Conservation (phyloP, 805 yeast species). For the Pichia manshurica region DNA sequence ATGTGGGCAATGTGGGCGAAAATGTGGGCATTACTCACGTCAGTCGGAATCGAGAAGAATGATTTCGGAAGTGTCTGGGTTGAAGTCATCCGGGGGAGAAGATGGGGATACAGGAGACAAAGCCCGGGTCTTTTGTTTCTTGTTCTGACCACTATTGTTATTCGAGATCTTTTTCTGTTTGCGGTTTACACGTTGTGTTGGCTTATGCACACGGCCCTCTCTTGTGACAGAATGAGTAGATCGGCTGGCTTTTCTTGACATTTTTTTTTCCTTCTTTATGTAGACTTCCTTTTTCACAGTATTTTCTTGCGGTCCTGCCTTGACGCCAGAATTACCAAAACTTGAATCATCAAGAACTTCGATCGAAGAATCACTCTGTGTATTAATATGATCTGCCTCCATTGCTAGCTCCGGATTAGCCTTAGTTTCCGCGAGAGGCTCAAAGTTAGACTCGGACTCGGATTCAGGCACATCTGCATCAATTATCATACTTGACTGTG, state of each 20-base stretch:
- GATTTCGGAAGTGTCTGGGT: constrained; percentile 7
- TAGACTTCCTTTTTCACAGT: neutral
- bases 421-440: neutral
- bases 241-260: neutral
- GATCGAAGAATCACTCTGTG: neutral
- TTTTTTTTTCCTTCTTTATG: neutral
- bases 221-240: neutral
- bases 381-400: neutral
- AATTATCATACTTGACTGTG: neutral
- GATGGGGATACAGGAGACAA: too few species aligned
- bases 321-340: too few species aligned
- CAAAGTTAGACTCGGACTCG: neutral
- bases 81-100: too few species aligned
- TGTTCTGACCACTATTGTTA: too few species aligned
- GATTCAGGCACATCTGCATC: neutral
- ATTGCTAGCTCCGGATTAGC: neutral
- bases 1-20: too few species aligned
- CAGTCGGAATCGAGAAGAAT: constrained; percentile 9
- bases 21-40: too few species aligned
- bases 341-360: neutral
- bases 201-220: neutral
- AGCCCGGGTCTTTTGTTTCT: too few species aligned
- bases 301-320: too few species aligned
- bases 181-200: neutral
- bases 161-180: neutral